Base-by-base conservation (phyloP, 495 filamentous ascomycete species). In the Achaetomiella virescens region DNA sequence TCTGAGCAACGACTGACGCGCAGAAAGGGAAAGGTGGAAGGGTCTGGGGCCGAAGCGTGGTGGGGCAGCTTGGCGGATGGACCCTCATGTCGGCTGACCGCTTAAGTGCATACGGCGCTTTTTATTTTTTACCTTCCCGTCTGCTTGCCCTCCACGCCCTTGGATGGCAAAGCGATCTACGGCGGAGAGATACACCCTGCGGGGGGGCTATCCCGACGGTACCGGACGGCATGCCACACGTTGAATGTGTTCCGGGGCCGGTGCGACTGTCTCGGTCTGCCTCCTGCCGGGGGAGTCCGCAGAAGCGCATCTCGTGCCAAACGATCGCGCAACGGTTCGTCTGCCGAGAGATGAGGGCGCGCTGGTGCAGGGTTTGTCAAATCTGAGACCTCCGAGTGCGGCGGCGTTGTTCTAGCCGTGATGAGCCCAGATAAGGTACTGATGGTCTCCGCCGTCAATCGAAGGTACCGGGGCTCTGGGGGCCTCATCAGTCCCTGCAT, bases 401-500 rank as follows among this genome's bases (percentile, higher is more conserved):
- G 27, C 27, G 27, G 27, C 9, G 27, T 31, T 31, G 27, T n/a
- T n/a, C n/a, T n/a, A n/a, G n/a, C n/a, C 27, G 27, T 31, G 27
- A n/a, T n/a, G 27, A 31, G 4, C 5, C 27, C 27, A 31, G 27
- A 31, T 31, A 9, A 9, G n/a, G n/a, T n/a, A n/a, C n/a, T 9
- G 27, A 31, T 9, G 27, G 9, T 31, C 27, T 31, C 27, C 9
- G 27, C 27, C 4, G 5, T 31, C 27, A 31, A 31, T 31, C 27
- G 11, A n/a, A 38, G 12, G 36, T n/a, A 12, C 11, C 15, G 36
- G 46, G 18, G 31, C 14, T 48, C 17, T 9, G 6, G 38, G 46
- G 31, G 17, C 25, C 45, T 47, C 24, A 47, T 33, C 45, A 27
- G 45, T 47, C 45, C 45, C 45, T 47, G 45, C 45, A 47, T 47